Percentiles rank a stretch among this genome's conserved stretches.
phyloP scores from a whole-genome alignment of 352 stramenopile species.

The Phytophthora pseudosyringae region DNA sequence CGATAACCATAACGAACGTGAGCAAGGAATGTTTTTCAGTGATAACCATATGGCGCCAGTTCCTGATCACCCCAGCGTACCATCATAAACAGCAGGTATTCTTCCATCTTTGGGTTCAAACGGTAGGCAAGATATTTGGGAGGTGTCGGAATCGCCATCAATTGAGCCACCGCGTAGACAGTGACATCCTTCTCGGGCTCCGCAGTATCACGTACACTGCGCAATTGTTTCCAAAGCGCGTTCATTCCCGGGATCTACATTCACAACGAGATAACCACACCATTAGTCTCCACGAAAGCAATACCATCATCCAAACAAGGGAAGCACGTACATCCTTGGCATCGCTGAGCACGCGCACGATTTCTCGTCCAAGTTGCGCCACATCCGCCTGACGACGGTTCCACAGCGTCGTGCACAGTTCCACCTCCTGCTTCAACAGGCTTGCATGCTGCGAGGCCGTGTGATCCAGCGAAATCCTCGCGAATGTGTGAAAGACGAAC shows the following conservation, averaged over 20 bases:
- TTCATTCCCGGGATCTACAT: constrained; percentile 80
- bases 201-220: constrained; percentile 60
- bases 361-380: constrained; percentile 73
- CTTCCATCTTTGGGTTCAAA: constrained; percentile 87
- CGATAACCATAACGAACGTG: background rate
- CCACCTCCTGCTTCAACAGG: constrained; percentile 81
- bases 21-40: background rate
- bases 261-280: constrained; percentile 11
- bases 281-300: background rate
- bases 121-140: constrained; percentile 81
- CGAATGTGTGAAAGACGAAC: constrained; percentile 86
- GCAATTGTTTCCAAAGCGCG: constrained; percentile 80
- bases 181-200: constrained; percentile 54
- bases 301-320: background rate
- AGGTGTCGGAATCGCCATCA: constrained; percentile 80
- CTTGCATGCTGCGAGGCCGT: constrained; percentile 51
- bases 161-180: constrained; percentile 65
- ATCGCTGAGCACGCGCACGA: constrained; percentile 82
- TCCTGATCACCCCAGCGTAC: constrained; percentile 31
- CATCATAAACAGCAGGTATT: constrained; percentile 90
- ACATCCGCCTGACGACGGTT: constrained; percentile 71
- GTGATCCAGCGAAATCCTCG: constrained; percentile 74
- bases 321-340: constrained; percentile 70
- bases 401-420: constrained; percentile 80
- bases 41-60: background rate